Base-by-base conservation (phyloP, 129 eudicot species). In the Pulicaria dysenterica region DNA sequence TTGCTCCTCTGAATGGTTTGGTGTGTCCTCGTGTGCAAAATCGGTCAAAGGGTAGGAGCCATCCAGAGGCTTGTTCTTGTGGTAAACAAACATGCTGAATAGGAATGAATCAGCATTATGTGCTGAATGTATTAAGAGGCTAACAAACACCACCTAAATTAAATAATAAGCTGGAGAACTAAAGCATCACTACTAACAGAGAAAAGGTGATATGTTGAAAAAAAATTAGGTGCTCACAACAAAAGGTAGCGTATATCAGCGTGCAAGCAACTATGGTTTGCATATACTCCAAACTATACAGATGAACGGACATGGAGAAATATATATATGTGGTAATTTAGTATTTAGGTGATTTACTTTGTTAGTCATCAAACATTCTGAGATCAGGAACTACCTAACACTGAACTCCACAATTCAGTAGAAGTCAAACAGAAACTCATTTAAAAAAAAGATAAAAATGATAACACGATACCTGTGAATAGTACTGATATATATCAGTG, bases 401-500 rank as follows among this genome's bases (percentile, higher is more conserved):
- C 16, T 55, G 40, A 56, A 36, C 58, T 43, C 59, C 59, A 45
- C 13, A 54, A 15, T 53, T 43, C 31, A 12, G 59, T 65, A 65
- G 45, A 65, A 8, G 8, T 56, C 67, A 65, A 66, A 66, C 41
- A 3, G 11, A 55, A 58, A 57, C 7, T 45, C 41, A 44, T 46
- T 45, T 67, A 37, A 37, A 58, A 17, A 38, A 49, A 46, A 11
- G 31, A 59, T 34, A 55, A 75, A 65, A 55, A 64, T 39, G 36
- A 59, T 39, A 69, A 67, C 56, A 8, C 10, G 5, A 68, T 55
- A 94, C 98, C 99, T 87, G 92, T 8, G 85, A 63, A 74, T 82
- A 90, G 70, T 94, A 94, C 67, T 79, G 89, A 81, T 85, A 94
- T 78, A 94, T 81, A 80, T 94, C 99, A 34, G 95, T 86, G 53